A percentile compares a stretch with the other conserved stretches of the same genome.
These are phyloP conservation scores for Anisogramma anomala DNA, from an alignment of 2,329 filamentous ascomycete species.

Conservation along the genomic window DNA sequence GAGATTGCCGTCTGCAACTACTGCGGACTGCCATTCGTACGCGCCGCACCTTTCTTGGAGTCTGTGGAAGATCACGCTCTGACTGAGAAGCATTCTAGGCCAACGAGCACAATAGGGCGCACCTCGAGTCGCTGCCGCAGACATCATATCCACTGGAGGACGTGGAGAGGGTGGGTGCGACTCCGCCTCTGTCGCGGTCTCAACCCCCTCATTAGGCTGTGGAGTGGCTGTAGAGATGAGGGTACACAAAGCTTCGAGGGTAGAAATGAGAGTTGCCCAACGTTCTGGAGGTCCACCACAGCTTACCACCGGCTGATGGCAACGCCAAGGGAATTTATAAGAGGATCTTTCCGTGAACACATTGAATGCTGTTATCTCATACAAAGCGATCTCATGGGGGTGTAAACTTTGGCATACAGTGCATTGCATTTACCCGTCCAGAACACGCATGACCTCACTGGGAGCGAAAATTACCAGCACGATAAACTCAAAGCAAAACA, in stretches of 20 bases:
- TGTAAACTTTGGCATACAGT: no score
- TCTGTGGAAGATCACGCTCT: background rate
- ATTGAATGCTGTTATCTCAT: no score
- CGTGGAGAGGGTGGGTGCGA: slow-evolving; percentile 24
- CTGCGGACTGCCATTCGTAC: slow-evolving; percentile 85
- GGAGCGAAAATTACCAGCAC: no score
- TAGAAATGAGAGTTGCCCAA: no score
- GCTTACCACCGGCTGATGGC: no score
- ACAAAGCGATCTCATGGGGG: no score
- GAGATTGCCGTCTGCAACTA: slow-evolving; percentile 86
- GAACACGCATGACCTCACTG: no score
- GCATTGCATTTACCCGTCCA: no score
- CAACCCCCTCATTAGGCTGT: slow-evolving; percentile 8
- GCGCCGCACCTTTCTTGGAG: slow-evolving; percentile 25
- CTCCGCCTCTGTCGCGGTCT: slow-evolving; percentile 11
- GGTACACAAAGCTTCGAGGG: slow-evolving; percentile 7
- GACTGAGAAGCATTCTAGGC: slow-evolving; percentile 43
- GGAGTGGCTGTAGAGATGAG: background rate
- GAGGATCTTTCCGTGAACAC: no score
- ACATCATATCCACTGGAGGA: slow-evolving; percentile 66
- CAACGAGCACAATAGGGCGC: slow-evolving; percentile 74
- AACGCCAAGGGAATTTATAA: no score
- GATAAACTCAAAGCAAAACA: no score
- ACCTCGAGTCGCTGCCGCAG: slow-evolving; percentile 69
- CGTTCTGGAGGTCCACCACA: no score